These are phyloP conservation scores for Lodderomyces margitis DNA, from an alignment of 1,139 yeast species.

Conservation along the genomic window DNA sequence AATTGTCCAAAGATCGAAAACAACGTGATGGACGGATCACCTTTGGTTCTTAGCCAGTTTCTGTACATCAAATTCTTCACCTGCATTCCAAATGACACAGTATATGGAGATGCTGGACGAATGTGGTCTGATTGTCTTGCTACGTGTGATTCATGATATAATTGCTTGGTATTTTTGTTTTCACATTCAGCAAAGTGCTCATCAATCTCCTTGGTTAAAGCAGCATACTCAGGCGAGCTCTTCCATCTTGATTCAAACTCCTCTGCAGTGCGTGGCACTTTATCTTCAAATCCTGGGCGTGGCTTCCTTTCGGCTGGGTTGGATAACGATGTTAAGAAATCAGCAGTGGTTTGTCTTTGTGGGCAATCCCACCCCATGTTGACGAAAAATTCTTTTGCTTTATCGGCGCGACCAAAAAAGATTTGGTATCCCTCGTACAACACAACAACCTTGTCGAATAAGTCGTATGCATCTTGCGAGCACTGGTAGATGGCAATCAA, in stretches of 20 bases:
- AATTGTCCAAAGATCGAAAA: constrained; percentile 27
- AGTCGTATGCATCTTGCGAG: constrained; percentile 29
- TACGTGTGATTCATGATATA: constrained; percentile 22
- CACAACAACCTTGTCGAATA: constrained; percentile 72
- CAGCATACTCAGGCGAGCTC: constrained; percentile 19
- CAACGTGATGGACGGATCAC: constrained; percentile 31
- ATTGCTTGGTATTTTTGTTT: constrained; percentile 9
- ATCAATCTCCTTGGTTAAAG: constrained; percentile 20
- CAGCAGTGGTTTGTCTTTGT: constrained; percentile 78
- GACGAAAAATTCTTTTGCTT: constrained; percentile 53
- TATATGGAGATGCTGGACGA: constrained; percentile 28
- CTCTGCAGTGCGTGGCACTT: constrained; percentile 24
- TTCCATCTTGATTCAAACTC: constrained; percentile 28
- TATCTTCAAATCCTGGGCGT: constrained; percentile 41
- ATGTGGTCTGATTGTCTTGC: constrained; percentile 30
- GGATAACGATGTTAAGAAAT: constrained; percentile 72
- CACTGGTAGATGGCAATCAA: constrained; percentile 75
- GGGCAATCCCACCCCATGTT: constrained; percentile 60
- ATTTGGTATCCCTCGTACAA: constrained; percentile 79
- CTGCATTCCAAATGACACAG: constrained; percentile 36
- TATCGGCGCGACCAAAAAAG: constrained; percentile 60
- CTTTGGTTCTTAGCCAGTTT: constrained; percentile 26
- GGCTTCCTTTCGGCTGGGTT: constrained; percentile 63
- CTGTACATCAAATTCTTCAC: constrained; percentile 28
- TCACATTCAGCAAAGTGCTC: constrained; percentile 13